Evolutionary conservation across 108 stramenopile genomes (phyloP), one percentile per base, ranked within the genome.

Genomic region (Stephanodiscus triporus): DNA sequence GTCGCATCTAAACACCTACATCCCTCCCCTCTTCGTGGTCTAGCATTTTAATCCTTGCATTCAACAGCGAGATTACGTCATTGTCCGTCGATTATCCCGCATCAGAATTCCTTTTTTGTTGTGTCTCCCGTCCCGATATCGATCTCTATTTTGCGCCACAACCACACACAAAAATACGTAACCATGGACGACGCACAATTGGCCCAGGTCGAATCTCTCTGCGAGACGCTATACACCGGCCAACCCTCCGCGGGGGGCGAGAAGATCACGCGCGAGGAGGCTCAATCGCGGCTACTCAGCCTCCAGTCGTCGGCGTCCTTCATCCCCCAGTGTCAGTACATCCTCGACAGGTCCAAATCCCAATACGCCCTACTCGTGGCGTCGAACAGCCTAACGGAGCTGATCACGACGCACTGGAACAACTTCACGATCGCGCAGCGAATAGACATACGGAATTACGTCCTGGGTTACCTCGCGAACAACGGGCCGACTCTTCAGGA

Each of bases 271-370:
- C 86, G 91, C 27, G 72, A 87, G 29, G 92, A 93, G 61, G 95
- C 95, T 10, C 95, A 96, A 70, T 82, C 89, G 57, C 89, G 92
- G 47, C 91, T 98, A 49, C 81, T 98, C 47, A 89, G 91, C 76
- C 85, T 98, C 58, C 97, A 97, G 77, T 86, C 84, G 43, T 89
- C 93, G 6, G 94, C 96, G 9, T 92, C 97, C 65, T 96, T 88
- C 79, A 98, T 98, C 80, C 98, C 98, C 42, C 97, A 96, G 75
- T 97, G 97, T 67, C 98, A 98, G 83, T 97, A 96, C 86, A 97
- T 98, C 63, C 89, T 98, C 27, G 97, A 98, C 80, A 77, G 96
- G 32, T 93, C 93, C 61, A 75, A 88, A 45, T 89, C 90, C 37
- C 90, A 93, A 68, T 97, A 97, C 69, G 97, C 98, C 22, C 87